phyloP scores from a whole-genome alignment of 2,329 filamentous ascomycete species.

The Colletotrichum neosansevieriae region DNA sequence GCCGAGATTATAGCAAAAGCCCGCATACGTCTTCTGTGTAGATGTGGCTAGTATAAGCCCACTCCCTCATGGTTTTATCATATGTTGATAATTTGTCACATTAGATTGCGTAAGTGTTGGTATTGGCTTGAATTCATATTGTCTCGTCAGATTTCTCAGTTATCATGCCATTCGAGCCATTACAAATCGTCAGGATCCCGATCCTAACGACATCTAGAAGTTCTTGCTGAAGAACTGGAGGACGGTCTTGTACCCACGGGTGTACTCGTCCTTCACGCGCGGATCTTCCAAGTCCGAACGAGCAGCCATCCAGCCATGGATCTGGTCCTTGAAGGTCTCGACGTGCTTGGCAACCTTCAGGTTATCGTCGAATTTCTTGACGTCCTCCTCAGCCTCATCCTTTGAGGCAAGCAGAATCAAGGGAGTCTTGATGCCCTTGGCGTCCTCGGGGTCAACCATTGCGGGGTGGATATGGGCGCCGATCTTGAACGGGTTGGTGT shows the following conservation, averaged over 20 bases:
- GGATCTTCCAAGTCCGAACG: constrained; percentile 69
- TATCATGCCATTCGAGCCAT: too few species aligned
- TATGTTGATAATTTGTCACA: too few species aligned
- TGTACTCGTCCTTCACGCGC: constrained; percentile 71
- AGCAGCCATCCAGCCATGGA: constrained; percentile 82
- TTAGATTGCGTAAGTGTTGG: too few species aligned
- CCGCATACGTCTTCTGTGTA: too few species aligned
- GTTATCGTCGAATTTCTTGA: constrained; percentile 67
- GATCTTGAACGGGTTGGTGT: constrained; percentile 67
- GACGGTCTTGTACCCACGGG: constrained; percentile 70
- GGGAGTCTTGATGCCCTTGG: constrained; percentile 69
- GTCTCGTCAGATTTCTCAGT: too few species aligned
- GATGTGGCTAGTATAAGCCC: too few species aligned
- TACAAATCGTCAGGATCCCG: too few species aligned
- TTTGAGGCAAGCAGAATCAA: constrained; percentile 73
- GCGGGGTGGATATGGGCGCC: constrained; percentile 69
- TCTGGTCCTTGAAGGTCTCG: constrained; percentile 75
- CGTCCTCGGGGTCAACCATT: constrained; percentile 74
- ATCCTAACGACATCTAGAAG: constrained; percentile 39
- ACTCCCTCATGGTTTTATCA: too few species aligned
- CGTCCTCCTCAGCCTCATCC: constrained; percentile 69
- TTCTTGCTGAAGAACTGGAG: constrained; percentile 69
- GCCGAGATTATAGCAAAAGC: too few species aligned
- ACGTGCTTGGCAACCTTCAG: constrained; percentile 69
- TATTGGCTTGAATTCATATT: too few species aligned